Percentiles rank a stretch among this genome's conserved stretches.
Conservation (phyloP, 306 rosid species). For the Vigna angularis region DNA sequence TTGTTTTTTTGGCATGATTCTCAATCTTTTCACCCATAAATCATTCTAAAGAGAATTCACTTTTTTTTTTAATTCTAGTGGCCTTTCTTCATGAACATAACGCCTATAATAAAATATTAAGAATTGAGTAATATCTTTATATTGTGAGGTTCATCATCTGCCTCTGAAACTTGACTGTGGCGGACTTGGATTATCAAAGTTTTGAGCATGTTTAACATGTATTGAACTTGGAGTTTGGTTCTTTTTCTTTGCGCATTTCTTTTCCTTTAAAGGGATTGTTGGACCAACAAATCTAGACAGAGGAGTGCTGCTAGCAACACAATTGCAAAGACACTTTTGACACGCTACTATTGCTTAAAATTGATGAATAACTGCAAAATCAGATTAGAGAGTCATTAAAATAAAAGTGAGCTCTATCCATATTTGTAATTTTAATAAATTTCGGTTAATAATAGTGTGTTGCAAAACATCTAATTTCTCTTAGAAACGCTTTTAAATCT, state of each 20-base stretch:
- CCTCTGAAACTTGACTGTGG: conserved; percentile 14
- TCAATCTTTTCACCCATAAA: background rate
- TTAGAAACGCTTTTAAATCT: background rate
- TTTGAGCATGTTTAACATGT: conserved; percentile 9
- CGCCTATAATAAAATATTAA: background rate
- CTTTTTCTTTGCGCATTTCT: background rate
- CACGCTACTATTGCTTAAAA: too few relatives aligned
- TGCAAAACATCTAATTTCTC: too few relatives aligned
- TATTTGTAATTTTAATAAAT: too few relatives aligned
- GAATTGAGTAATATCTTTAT: conserved; percentile 20
- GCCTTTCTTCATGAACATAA: conserved; percentile 8
- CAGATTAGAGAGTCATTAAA: too few relatives aligned
- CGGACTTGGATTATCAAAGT: background rate
- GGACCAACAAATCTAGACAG: background rate
- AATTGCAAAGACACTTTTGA: too few relatives aligned
- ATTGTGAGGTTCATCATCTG: conserved; percentile 15
- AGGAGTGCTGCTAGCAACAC: too few relatives aligned
- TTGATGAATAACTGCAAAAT: too few relatives aligned
- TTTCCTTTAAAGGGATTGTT: background rate
- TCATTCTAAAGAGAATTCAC: conserved; percentile 8
- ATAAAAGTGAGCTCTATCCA: too few relatives aligned
- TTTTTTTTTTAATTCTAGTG: too few relatives aligned
- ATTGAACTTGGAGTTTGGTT: background rate
- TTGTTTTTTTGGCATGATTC: conserved; percentile 18
- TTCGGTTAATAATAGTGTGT: too few relatives aligned